A percentile compares a stretch with the other conserved stretches of the same genome.
Evolutionary conservation across 2,329 filamentous ascomycete genomes (phyloP).

Genomic region (Penicillium freii): DNA sequence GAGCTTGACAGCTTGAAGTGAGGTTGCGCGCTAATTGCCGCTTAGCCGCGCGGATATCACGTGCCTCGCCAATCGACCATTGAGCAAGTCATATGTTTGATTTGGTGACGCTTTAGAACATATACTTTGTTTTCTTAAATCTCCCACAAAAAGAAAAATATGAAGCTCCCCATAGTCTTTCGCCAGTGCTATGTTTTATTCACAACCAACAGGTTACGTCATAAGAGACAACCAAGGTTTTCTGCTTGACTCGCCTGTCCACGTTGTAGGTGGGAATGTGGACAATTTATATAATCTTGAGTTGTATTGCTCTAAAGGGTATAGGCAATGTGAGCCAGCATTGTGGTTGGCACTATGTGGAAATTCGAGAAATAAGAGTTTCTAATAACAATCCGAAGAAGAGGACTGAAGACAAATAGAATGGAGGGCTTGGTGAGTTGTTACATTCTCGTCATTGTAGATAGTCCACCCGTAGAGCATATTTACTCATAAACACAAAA

Average conservation of each 20-base stretch:
- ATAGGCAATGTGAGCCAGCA: neutral
- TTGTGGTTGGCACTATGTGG: neutral
- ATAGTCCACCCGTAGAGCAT: slow-evolving; percentile 8
- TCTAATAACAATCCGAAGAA: neutral
- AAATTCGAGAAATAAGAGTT: neutral
- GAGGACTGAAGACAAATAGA: neutral
- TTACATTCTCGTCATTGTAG: slow-evolving; percentile 12
- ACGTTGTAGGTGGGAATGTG: neutral
- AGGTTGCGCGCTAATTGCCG: slow-evolving; percentile 29
- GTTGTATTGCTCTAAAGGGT: neutral
- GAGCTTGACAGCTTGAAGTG: slow-evolving; percentile 26
- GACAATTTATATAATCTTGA: neutral
- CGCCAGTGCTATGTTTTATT: neutral
- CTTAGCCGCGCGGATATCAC: slow-evolving; percentile 27
- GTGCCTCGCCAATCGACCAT: neutral
- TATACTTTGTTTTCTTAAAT: neutral
- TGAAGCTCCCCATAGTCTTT: neutral
- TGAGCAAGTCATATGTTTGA: slow-evolving; percentile 10
- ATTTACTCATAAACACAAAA: slow-evolving; percentile 9
- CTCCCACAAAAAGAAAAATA: too few species aligned
- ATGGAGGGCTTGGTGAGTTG: neutral
- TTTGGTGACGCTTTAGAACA: neutral
- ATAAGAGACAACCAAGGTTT: neutral
- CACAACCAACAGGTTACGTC: neutral
- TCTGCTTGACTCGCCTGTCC: neutral